phyloP scores from a whole-genome alignment of 2,329 filamentous ascomycete genomes.

The Rutstroemia sydowiana region DNA sequence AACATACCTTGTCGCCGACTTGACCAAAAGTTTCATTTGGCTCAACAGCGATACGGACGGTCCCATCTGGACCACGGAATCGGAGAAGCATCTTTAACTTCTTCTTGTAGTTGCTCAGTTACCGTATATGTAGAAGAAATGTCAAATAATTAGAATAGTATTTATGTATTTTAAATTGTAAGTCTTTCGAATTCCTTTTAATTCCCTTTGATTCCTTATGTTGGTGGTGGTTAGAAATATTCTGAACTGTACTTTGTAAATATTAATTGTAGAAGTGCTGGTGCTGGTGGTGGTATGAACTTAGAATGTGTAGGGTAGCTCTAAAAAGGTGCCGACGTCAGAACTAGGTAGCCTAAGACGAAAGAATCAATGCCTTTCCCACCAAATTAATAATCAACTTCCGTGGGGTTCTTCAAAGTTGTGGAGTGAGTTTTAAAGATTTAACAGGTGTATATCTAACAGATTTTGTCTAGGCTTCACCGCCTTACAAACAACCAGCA shows the following conservation, averaged over 20 bases:
- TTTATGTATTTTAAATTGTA: neutral
- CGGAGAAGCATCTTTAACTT: conserved; percentile 23
- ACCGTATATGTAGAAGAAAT: neutral
- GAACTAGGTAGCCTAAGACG: conserved; percentile 4
- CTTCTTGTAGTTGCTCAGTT: neutral
- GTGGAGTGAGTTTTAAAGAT: too few species aligned
- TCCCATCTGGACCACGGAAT: conserved; percentile 77
- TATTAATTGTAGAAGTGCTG: too few species aligned
- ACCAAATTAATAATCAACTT: neutral
- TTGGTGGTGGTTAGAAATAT: too few species aligned
- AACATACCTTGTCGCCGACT: conserved; percentile 45
- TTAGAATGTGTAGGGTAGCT: too few species aligned
- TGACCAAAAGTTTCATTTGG: conserved; percentile 63
- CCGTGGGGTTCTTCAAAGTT: too few species aligned
- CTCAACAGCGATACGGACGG: conserved; percentile 76
- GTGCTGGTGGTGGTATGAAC: too few species aligned
- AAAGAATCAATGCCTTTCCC: neutral
- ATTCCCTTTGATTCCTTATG: neutral
- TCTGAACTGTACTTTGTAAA: too few species aligned
- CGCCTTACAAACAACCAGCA: too few species aligned
- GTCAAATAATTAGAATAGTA: neutral
- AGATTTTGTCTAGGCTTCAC: neutral
- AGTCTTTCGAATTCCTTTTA: neutral
- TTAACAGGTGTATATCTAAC: too few species aligned
- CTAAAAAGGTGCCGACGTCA: conserved; percentile 6